Base-by-base conservation (phyloP, 345 rosid genomes). In the Syzygium jambos region DNA sequence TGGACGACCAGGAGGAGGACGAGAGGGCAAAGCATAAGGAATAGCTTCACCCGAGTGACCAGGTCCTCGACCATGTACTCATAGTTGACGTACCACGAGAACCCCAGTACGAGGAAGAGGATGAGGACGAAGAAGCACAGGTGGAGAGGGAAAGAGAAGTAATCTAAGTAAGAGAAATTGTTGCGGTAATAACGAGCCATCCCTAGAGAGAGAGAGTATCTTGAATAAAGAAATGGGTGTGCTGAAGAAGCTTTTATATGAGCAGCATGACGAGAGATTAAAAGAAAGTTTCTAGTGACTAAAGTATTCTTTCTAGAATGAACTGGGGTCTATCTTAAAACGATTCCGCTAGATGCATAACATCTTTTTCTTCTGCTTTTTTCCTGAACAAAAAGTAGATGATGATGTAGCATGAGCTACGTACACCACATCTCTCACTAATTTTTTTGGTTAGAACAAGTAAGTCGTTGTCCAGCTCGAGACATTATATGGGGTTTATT, bases 51-150 rank as follows among this genome's bases (percentile, higher is more conserved):
- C 51, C 91, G 94, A 88, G 85, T 87, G 43, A 90, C 56, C 65
- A 93, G 8, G 73, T 93, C 94, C 78, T 93, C 93, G 8, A 93
- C 15, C 89, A 65, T 82, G 55, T 91, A 89, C 65, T 93, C 95
- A 2, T 92, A 92, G 89, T 89, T 93, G 51, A 92, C 86, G 93
- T 92, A 93, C 94, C 95, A 92, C 16, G 94, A 91, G n/a, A 95
- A 53, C 30, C 93, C 89, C 25, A 92, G 5, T 1, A 92, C 80
- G 52, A 85, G 86, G 51, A 94, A 68, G 77, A 94, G 89, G 41
- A 93, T 51, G 87, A 43, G 3, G 34, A 91, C 86, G 85, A 95
- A 92, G 85, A 95, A 89, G 87, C 83, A 91, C 0, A 95, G 86
- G 88, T 90, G 95, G 83, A 92, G 15, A 17, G 95, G 94, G 57